Evolutionary conservation across 2,329 filamentous ascomycete species (phyloP).

Genomic region (Ascochyta fabae): DNA sequence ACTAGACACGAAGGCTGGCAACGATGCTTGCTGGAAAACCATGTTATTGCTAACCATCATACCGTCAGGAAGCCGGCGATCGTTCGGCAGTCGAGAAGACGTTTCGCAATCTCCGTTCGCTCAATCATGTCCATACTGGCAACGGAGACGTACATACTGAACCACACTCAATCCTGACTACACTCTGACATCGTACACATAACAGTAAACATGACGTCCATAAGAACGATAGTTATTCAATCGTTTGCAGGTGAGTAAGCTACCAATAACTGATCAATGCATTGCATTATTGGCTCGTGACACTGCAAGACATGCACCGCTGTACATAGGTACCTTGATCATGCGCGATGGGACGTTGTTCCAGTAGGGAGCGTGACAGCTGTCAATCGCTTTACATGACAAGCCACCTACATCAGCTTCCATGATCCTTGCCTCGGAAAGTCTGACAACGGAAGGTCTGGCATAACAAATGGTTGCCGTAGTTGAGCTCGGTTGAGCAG

Average conservation of each 20-base stretch:
- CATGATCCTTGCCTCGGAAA: not conserved
- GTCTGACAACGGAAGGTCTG: not conserved
- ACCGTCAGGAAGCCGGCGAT: not conserved
- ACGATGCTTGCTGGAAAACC: not conserved
- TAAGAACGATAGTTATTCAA: too few species aligned
- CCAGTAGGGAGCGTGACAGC: slow-evolving; percentile 15
- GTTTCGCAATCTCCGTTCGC: not conserved
- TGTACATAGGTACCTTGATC: not conserved
- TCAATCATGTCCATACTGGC: not conserved
- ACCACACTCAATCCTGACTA: not conserved
- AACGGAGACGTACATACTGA: too few species aligned
- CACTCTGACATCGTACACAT: not conserved
- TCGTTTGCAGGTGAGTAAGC: too few species aligned
- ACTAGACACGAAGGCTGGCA: not conserved
- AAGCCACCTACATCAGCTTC: slow-evolving; percentile 17
- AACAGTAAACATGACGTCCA: not conserved
- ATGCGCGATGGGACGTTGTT: not conserved
- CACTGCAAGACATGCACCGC: not conserved
- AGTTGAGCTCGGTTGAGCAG: not conserved
- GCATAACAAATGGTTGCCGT: not conserved
- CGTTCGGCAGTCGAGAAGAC: not conserved
- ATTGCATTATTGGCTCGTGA: not conserved
- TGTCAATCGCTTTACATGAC: slow-evolving; percentile 11
- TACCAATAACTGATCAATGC: not conserved
- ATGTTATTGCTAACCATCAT: not conserved